Evolutionary conservation across 352 stramenopile genomes (phyloP), one percentile per base, ranked within the genome.

Genomic region (Lagenidium giganteum): DNA sequence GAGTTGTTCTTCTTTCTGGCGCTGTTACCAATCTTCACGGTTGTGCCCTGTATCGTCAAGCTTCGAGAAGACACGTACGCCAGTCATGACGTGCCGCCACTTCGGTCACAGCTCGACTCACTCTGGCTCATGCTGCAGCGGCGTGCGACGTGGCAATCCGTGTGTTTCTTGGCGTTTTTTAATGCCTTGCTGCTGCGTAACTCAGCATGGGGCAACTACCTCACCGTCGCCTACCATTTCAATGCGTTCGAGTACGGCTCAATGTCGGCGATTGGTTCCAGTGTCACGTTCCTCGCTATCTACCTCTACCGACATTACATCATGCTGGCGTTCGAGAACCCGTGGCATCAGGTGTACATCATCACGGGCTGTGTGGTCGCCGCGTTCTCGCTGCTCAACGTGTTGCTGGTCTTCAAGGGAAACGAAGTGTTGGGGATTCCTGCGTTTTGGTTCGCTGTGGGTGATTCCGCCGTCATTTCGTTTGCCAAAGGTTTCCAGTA

Each of bases 401-500:
- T 89, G 13, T 35, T 89, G 28, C 64, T 92, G 17, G 77, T 92
- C 17, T 49, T 85, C 13, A 38, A 53, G 13, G 58, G 85, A 27
- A 89, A 87, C 47, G 68, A 87, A n/a, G 13, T 29, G 3, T 44
- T 89, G 27, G 65, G 71, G 7, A 58, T 92, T 20, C 47, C 74
- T 5, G 40, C 80, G 1, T 92, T 89, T 36, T 89, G 77, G 77
- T 92, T 92, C 47, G 64, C 80, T 4, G 60, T 88, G 23, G 77
- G 80, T 8, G 80, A 92, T 45, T 42, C 62, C 12, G 77, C 74
- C 16, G 64, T 84, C 12, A 61, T 83, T 14, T 75, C 74, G 17
- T 92, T 89, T 32, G 80, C 77, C 2, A 69, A 62, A 29, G 80
- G 80, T 9, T 83, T 92, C 43, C 80, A 92, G 54, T 83, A 87